These are phyloP conservation scores for Pseudogymnoascus sp. DNA, from an alignment of 2,329 filamentous ascomycete genomes.

Conservation along the genomic window DNA sequence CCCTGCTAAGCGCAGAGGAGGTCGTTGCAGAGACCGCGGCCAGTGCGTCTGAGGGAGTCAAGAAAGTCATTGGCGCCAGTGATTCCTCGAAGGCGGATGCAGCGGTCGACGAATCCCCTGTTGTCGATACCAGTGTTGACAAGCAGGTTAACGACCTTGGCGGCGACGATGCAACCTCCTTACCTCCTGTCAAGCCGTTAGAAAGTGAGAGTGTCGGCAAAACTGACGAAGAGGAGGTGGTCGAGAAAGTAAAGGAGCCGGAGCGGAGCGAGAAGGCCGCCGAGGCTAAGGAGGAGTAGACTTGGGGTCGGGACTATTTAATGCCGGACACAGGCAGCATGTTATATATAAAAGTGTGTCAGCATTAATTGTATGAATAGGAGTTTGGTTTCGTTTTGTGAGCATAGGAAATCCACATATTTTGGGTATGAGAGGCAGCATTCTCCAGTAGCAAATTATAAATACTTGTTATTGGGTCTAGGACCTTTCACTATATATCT, in stretches of 20 bases:
- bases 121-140: neutral
- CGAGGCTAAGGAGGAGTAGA: neutral
- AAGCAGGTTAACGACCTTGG: neutral
- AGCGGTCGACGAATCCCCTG: neutral
- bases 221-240: neutral
- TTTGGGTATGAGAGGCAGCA: neutral
- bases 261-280: neutral
- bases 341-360: neutral
- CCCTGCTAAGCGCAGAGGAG: neutral
- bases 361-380: neutral
- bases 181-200: neutral
- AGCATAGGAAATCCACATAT: neutral
- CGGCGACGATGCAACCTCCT: neutral
- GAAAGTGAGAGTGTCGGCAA: neutral
- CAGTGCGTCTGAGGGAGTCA: neutral
- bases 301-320: neutral
- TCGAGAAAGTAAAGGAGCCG: neutral
- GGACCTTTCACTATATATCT: neutral
- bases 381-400: neutral
- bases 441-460: neutral
- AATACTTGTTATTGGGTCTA: constrained; percentile 2
- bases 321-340: neutral
- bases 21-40: constrained; percentile 1
- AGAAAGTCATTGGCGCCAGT: neutral
- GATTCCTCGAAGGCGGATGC: neutral